Evolutionary conservation across 2,329 filamentous ascomycete species (phyloP).

Genomic region (Clonostachys rosea): DNA sequence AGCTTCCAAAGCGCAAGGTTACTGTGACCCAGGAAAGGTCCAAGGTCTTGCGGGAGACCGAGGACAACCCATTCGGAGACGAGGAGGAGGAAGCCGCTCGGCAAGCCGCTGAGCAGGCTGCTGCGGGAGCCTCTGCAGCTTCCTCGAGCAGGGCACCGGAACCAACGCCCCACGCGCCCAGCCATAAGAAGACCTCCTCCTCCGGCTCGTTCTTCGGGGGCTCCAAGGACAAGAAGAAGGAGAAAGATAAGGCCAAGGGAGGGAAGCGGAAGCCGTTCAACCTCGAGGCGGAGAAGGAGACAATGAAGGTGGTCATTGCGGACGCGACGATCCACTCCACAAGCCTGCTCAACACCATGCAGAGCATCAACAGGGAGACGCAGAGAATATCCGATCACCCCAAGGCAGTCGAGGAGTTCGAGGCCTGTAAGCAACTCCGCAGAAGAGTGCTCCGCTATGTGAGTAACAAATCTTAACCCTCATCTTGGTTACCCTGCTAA

Average conservation of each 20-base stretch:
- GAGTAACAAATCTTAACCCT: slow-evolving; percentile 14
- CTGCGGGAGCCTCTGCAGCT: slow-evolving; percentile 8
- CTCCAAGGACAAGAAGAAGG: slow-evolving; percentile 42
- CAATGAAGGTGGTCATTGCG: slow-evolving; percentile 84
- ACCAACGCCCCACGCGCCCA: slow-evolving; percentile 4
- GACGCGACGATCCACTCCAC: slow-evolving; percentile 87
- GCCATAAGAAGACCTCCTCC: slow-evolving; percentile 5
- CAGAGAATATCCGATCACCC: slow-evolving; percentile 84
- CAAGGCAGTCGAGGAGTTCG: slow-evolving; percentile 71
- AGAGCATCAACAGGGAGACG: slow-evolving; percentile 84
- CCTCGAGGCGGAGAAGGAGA: slow-evolving; percentile 79
- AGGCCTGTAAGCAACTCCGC: slow-evolving; percentile 79
- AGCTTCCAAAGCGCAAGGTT: slow-evolving; percentile 64
- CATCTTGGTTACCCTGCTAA: neutral
- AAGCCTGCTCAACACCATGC: slow-evolving; percentile 81
- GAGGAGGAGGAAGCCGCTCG: slow-evolving; percentile 54
- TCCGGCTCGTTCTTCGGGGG: slow-evolving; percentile 2
- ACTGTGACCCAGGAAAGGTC: slow-evolving; percentile 73
- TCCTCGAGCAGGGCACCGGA: slow-evolving; percentile 9
- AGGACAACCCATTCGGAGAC: slow-evolving; percentile 65
- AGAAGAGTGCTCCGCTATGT: slow-evolving; percentile 82
- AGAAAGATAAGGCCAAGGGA: slow-evolving; percentile 42
- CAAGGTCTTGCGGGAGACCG: slow-evolving; percentile 78
- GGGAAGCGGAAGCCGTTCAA: slow-evolving; percentile 68
- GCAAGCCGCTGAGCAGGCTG: slow-evolving; percentile 18